phyloP scores from a whole-genome alignment of 2,329 filamentous ascomycete genomes.

The Colletotrichum coccodes region DNA sequence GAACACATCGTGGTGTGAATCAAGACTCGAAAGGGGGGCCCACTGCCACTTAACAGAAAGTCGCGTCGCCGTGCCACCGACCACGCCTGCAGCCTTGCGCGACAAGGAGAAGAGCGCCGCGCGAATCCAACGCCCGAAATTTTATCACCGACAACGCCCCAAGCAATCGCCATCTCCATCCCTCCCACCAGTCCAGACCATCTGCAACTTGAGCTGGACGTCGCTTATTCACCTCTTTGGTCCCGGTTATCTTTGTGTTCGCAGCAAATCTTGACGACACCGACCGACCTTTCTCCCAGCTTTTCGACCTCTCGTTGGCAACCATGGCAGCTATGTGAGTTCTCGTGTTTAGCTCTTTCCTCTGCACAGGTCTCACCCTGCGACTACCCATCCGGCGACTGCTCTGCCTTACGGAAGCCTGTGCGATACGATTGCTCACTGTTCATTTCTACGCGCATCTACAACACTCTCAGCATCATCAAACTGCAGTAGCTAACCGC shows the following conservation, averaged over 20 bases:
- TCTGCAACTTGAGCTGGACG: conserved; percentile 5
- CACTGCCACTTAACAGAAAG: conserved; percentile 31
- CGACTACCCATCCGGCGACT: background rate
- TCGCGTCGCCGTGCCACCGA: conserved; percentile 31
- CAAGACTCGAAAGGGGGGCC: background rate
- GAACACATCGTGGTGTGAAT: background rate
- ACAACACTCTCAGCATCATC: background rate
- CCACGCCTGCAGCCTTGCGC: conserved; percentile 24
- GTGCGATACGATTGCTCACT: conserved; percentile 39
- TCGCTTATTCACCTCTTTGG: background rate
- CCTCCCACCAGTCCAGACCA: background rate
- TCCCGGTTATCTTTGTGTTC: background rate
- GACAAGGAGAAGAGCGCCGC: conserved; percentile 22
- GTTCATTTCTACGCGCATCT: background rate
- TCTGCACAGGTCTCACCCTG: background rate
- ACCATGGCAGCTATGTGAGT: conserved; percentile 34
- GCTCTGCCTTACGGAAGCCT: conserved; percentile 35
- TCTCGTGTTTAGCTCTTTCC: background rate
- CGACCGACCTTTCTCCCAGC: background rate
- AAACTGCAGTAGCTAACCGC: conserved; percentile 6
- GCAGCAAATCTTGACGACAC: background rate
- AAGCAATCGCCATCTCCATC: conserved; percentile 9
- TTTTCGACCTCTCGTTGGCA: conserved; percentile 2
- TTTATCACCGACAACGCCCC: conserved; percentile 24
- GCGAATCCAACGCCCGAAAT: conserved; percentile 25